A percentile compares a stretch with the other conserved stretches of the same genome.
phyloP scores from a whole-genome alignment of 495 filamentous ascomycete genomes.

The Penicillium subrubescens region DNA sequence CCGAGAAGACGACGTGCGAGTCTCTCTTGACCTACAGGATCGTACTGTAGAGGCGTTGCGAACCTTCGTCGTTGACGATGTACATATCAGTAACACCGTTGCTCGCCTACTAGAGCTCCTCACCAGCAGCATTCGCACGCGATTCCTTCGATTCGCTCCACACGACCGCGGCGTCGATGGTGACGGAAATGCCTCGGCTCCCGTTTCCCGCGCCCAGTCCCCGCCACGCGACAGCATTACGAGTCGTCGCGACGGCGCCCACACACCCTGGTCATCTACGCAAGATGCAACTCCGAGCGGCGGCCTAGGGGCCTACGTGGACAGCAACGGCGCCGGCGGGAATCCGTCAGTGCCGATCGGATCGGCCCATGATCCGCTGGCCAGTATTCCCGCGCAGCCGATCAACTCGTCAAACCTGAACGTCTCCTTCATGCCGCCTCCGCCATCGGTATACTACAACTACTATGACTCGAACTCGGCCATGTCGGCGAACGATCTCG shows the following conservation, averaged over 20 bases:
- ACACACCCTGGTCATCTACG: conserved; percentile 35
- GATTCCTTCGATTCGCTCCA: conserved; percentile 65
- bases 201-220: conserved; percentile 38
- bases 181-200: conserved; percentile 38
- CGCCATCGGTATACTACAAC: conserved; percentile 50
- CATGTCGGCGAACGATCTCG: conserved; percentile 34
- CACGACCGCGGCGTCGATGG: conserved; percentile 45
- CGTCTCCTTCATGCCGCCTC: conserved; percentile 54
- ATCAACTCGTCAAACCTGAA: conserved; percentile 52
- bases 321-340: conserved; percentile 30
- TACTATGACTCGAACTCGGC: conserved; percentile 47
- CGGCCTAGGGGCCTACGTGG: conserved; percentile 33
- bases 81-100: conserved; percentile 92
- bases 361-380: conserved; percentile 46
- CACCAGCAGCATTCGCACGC: conserved; percentile 69
- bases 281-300: conserved; percentile 27
- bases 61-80: conserved; percentile 89
- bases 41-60: conserved; percentile 76
- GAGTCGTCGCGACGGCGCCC: conserved; percentile 36
- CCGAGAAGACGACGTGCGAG: conserved; percentile 80
- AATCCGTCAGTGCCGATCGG: conserved; percentile 27
- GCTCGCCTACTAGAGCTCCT: conserved; percentile 87
- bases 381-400: conserved; percentile 48
- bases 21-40: conserved; percentile 81
- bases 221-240: conserved; percentile 38